Conservation (phyloP, 176 grass and related monocot genomes). For the Coix lacrymajobi region DNA sequence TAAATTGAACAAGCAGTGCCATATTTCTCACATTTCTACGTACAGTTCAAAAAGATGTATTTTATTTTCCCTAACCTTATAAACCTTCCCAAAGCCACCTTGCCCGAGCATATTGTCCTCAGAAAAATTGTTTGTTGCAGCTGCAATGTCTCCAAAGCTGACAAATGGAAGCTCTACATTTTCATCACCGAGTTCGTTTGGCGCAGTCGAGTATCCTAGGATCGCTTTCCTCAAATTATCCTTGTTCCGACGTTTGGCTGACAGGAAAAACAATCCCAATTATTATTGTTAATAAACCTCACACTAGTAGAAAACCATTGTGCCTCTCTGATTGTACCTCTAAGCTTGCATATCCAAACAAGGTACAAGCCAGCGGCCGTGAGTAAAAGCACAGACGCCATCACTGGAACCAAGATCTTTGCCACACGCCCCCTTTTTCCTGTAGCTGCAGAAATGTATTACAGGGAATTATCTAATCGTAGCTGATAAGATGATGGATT, state of each 20-base stretch:
- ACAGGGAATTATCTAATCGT: neutral
- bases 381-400: neutral
- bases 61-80: slow-evolving; percentile 25
- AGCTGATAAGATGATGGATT: neutral
- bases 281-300: neutral
- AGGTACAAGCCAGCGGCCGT: neutral
- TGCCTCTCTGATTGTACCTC: neutral
- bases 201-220: neutral
- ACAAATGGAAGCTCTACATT: slow-evolving; percentile 39
- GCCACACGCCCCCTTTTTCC: neutral
- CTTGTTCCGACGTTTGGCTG: neutral
- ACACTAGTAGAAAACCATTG: neutral
- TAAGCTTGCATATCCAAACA: neutral
- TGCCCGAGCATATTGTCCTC: slow-evolving; percentile 27
- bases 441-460: neutral
- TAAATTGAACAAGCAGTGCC: neutral
- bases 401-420: neutral
- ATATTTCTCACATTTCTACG: neutral
- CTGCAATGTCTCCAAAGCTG: slow-evolving; percentile 29
- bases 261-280: neutral
- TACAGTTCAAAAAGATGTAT: neutral
- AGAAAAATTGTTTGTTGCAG: slow-evolving; percentile 44
- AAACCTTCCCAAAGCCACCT: slow-evolving; percentile 56
- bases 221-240: neutral
- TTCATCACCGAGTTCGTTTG: slow-evolving; percentile 13